These are phyloP conservation scores for Dendrocalamus latiflorus DNA, from an alignment of 202 grass and related monocot genomes.

Conservation along the genomic window DNA sequence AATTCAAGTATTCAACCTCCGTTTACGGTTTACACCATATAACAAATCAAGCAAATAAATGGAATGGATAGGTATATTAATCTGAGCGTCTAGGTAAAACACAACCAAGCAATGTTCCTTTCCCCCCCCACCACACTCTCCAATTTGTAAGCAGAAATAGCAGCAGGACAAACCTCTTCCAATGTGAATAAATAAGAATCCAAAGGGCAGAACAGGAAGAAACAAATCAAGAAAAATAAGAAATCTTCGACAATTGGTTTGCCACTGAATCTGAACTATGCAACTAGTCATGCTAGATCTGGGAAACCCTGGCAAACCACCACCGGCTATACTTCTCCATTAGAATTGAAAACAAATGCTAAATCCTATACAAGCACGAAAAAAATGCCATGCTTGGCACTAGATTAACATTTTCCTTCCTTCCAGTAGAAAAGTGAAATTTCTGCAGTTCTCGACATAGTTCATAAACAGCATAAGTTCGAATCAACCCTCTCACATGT, in stretches of 20 bases:
- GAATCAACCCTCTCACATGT: background rate
- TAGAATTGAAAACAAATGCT: background rate
- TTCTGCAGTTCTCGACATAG: background rate
- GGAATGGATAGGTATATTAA: background rate
- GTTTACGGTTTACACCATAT: background rate
- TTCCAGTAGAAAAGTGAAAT: background rate
- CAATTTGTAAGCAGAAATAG: background rate
- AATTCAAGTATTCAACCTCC: background rate
- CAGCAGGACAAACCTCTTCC: background rate
- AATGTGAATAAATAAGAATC: background rate
- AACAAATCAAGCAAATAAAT: background rate
- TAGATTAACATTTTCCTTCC: background rate
- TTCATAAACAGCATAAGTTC: background rate
- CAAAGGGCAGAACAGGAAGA: background rate
- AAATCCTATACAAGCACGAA: background rate
- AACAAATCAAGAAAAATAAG: background rate
- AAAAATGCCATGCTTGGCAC: background rate
- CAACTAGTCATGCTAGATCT: background rate
- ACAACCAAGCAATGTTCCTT: background rate
- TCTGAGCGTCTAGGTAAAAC: background rate
- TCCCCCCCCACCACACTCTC: background rate
- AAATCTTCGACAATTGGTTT: background rate
- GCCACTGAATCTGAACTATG: background rate
- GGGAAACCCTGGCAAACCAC: background rate
- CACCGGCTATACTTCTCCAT: no score